Percentiles rank a stretch among this genome's conserved stretches.
Conservation (phyloP, 768 basidiomycete genomes). For the Tricholoma matsutake region DNA sequence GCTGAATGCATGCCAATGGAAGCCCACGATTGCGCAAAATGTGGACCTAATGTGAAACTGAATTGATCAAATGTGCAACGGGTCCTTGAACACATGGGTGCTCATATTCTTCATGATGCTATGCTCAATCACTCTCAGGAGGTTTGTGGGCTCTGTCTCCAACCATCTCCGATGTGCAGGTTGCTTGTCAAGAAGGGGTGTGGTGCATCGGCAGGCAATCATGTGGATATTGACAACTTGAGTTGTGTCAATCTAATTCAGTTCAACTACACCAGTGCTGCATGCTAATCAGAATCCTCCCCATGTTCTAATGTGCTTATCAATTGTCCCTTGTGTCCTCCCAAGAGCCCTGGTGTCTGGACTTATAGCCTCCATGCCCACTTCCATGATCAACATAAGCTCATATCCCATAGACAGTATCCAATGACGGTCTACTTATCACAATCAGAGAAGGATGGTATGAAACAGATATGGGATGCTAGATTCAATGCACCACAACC, state of each 20-base stretch:
- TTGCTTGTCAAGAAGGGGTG: not conserved
- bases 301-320: slow-evolving; percentile 4
- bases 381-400: not conserved
- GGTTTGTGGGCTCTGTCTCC: slow-evolving; percentile 2
- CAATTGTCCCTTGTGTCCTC: not conserved
- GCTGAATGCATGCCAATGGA: too few relatives aligned
- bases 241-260: not conserved
- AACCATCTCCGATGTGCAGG: not conserved
- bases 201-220: not conserved
- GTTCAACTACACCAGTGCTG: not conserved
- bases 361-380: not conserved
- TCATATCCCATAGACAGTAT: not conserved
- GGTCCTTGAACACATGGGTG: not conserved
- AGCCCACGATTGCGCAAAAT: too few relatives aligned
- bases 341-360: not conserved
- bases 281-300: not conserved
- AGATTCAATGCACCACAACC: not conserved
- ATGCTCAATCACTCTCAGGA: not conserved
- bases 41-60: too few relatives aligned
- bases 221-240: not conserved
- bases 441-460: not conserved
- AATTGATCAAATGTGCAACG: too few relatives aligned
- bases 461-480: not conserved
- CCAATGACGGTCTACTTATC: not conserved
- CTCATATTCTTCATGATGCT: not conserved